Evolutionary conservation across 768 basidiomycete species (phyloP).

Genomic region (Obba rivulosa): DNA sequence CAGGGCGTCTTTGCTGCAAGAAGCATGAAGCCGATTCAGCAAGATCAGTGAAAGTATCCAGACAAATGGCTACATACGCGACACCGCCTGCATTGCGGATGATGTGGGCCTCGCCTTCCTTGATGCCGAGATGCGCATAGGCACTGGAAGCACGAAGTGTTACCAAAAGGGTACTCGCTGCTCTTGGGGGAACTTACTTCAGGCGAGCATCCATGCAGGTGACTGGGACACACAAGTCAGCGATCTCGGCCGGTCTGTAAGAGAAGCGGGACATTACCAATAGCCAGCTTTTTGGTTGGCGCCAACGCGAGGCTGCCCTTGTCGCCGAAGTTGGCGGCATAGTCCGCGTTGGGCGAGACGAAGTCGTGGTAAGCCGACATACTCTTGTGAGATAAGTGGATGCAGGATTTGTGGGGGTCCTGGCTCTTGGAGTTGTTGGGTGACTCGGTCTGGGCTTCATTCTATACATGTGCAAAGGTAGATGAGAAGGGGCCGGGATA

Average conservation of each 20-base stretch:
- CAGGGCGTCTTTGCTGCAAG: slow-evolving; percentile 54
- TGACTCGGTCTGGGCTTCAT: too few species aligned
- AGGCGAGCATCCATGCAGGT: slow-evolving; percentile 76
- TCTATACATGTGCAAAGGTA: not conserved
- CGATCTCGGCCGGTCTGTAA: not conserved
- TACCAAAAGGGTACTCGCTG: not conserved
- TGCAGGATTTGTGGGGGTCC: not conserved
- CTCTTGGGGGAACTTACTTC: slow-evolving; percentile 35
- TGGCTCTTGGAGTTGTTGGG: not conserved
- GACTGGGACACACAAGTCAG: slow-evolving; percentile 27
- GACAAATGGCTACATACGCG: slow-evolving; percentile 37
- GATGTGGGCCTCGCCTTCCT: slow-evolving; percentile 66
- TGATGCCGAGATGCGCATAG: slow-evolving; percentile 51
- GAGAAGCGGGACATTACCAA: slow-evolving; percentile 22
- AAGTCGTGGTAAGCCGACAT: slow-evolving; percentile 31
- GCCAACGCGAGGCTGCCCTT: slow-evolving; percentile 36
- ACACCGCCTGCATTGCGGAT: slow-evolving; percentile 71
- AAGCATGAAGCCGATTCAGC: not conserved
- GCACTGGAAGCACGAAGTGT: slow-evolving; percentile 32
- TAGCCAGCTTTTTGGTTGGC: slow-evolving; percentile 36
- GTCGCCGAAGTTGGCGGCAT: slow-evolving; percentile 41
- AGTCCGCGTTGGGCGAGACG: slow-evolving; percentile 36
- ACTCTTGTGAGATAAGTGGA: not conserved
- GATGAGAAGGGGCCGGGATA: not conserved
- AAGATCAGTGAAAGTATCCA: not conserved